Evolutionary conservation across 2,329 filamentous ascomycete species (phyloP).

Genomic region (Diaporthe sp.): DNA sequence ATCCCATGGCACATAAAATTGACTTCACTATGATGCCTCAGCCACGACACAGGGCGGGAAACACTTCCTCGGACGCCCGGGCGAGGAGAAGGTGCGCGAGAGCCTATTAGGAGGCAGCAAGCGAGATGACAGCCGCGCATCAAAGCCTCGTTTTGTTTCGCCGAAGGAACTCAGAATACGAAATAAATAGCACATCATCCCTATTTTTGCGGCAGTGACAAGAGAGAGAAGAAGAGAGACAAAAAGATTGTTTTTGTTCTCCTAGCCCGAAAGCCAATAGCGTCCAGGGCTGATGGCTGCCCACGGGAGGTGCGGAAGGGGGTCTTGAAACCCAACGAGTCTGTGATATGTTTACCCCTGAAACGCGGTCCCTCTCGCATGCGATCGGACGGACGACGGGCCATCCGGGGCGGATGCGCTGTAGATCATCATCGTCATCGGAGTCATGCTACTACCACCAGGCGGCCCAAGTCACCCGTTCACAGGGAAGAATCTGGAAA

Average conservation of each 20-base stretch:
- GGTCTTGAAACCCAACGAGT: slow-evolving; percentile 41
- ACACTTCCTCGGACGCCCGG: neutral
- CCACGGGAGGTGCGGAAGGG: slow-evolving; percentile 24
- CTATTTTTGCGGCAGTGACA: neutral
- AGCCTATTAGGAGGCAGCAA: neutral
- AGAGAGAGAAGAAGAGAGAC: neutral
- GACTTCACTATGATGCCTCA: neutral
- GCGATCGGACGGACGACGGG: slow-evolving; percentile 14
- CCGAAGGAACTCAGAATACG: neutral
- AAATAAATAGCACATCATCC: neutral
- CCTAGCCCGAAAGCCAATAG: neutral
- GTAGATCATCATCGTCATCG: slow-evolving; percentile 27
- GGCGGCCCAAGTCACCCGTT: neutral
- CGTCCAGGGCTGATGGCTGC: neutral
- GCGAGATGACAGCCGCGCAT: neutral
- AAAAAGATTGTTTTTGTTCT: neutral
- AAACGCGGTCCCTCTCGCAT: slow-evolving; percentile 26
- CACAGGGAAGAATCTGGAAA: neutral
- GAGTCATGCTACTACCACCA: neutral
- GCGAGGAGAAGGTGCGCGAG: neutral
- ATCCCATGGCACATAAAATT: neutral
- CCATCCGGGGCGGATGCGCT: neutral
- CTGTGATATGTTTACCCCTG: slow-evolving; percentile 36
- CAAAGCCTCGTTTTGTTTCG: slow-evolving; percentile 13
- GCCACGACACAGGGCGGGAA: neutral